A percentile compares a stretch with the other conserved stretches of the same genome.
Evolutionary conservation across 495 filamentous ascomycete genomes (phyloP).

Genomic region (Penicillium canariense): DNA sequence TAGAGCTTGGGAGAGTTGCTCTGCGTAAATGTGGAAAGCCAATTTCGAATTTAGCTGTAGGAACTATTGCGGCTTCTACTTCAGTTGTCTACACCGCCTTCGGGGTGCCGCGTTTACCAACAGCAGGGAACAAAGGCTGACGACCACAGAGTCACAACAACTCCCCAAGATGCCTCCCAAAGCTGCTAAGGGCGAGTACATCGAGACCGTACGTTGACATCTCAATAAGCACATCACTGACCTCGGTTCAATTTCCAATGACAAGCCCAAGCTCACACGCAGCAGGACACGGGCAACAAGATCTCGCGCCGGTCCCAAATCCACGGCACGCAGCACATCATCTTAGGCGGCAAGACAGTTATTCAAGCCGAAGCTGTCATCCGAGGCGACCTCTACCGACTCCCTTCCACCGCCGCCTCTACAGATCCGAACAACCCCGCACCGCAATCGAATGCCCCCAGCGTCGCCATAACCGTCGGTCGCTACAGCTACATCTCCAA

Average conservation of each 20-base stretch:
- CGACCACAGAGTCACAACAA: not conserved
- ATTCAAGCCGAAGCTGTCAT: slow-evolving; percentile 90
- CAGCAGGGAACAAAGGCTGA: not conserved
- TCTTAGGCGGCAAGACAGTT: slow-evolving; percentile 92
- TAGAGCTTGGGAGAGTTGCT: too few species aligned
- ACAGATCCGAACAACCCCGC: slow-evolving; percentile 21
- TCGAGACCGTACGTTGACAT: slow-evolving; percentile 77
- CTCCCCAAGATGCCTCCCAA: slow-evolving; percentile 66
- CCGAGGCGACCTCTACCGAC: slow-evolving; percentile 79
- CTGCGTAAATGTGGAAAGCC: too few species aligned
- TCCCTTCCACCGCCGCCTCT: slow-evolving; percentile 30
- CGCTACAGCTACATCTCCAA: slow-evolving; percentile 82
- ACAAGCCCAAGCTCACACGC: slow-evolving; percentile 6
- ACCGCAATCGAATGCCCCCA: slow-evolving; percentile 27
- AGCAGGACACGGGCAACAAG: slow-evolving; percentile 94
- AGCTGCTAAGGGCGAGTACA: slow-evolving; percentile 82
- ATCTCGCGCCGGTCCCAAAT: slow-evolving; percentile 87
- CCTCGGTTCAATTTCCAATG: not conserved
- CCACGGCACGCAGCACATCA: slow-evolving; percentile 94
- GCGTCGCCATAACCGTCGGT: slow-evolving; percentile 73
- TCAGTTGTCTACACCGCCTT: slow-evolving; percentile 12
- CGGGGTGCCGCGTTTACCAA: slow-evolving; percentile 1
- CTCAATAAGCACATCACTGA: not conserved
- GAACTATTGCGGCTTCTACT: too few species aligned
- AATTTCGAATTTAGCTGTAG: too few species aligned